These are phyloP conservation scores for Debaryomyces coudertii DNA, from an alignment of 1,139 yeast genomes.

Conservation along the genomic window DNA sequence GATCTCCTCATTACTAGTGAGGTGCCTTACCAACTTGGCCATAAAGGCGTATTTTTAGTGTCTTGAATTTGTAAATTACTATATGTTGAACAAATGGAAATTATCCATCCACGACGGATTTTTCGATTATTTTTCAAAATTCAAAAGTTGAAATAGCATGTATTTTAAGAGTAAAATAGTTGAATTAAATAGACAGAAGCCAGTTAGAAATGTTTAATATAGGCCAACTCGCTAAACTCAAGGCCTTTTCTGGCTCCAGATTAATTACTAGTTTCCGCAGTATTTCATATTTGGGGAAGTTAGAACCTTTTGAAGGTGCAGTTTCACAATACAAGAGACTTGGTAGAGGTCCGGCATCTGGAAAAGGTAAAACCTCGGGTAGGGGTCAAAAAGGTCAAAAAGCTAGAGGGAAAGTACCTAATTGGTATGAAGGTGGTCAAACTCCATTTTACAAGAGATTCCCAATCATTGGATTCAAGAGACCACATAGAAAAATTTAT, in stretches of 20 bases:
- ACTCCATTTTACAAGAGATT: slow-evolving; percentile 88
- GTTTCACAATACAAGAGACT: slow-evolving; percentile 61
- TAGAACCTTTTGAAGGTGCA: slow-evolving; percentile 46
- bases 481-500: slow-evolving; percentile 53
- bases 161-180: not conserved
- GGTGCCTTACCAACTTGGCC: slow-evolving; percentile 93
- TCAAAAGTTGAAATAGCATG: not conserved
- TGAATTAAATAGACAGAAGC: not conserved
- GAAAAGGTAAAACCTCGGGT: slow-evolving; percentile 91
- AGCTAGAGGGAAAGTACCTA: slow-evolving; percentile 87
- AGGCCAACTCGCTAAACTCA: slow-evolving; percentile 7
- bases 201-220: slow-evolving; percentile 10
- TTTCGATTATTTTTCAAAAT: slow-evolving; percentile 4
- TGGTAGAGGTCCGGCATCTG: slow-evolving; percentile 97
- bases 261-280: slow-evolving; percentile 19
- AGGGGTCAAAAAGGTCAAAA: slow-evolving; percentile 99
- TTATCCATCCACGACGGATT: slow-evolving; percentile 1
- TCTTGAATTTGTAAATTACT: not conserved
- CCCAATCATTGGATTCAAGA: slow-evolving; percentile 87
- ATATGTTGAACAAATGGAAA: not conserved
- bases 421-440: slow-evolving; percentile 99
- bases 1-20: slow-evolving; percentile 90
- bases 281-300: slow-evolving; percentile 37
- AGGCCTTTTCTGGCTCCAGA: slow-evolving; percentile 9
- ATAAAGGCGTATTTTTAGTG: slow-evolving; percentile 36